Evolutionary conservation across 768 basidiomycete species (phyloP), one percentile per base, ranked within the genome.

Genomic region (Dictyophora rubrovolvata): DNA sequence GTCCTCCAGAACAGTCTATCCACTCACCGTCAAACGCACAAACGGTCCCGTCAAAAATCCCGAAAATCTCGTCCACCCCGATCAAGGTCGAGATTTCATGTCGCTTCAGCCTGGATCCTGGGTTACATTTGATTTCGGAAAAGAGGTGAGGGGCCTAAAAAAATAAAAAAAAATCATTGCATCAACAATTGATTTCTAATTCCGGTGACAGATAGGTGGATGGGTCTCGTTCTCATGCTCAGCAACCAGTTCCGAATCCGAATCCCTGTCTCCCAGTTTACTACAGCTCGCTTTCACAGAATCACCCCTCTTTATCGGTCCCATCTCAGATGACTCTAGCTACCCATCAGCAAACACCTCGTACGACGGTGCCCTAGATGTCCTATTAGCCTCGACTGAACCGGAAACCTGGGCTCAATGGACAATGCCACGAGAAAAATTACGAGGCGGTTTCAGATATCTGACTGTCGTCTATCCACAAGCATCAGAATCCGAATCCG

Each of bases 151-250:
- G n/a, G n/a, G 28, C 7, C 7, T 28, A 28, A 28, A 28, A 28
- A 28, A 28, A 28, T n/a, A n/a, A n/a, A n/a, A n/a, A n/a, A n/a
- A n/a, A n/a, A n/a, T n/a, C n/a, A n/a, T n/a, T n/a, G n/a, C n/a
- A n/a, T n/a, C n/a, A n/a, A n/a, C n/a, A n/a, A n/a, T n/a, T n/a
- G n/a, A n/a, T n/a, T n/a, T n/a, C n/a, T n/a, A n/a, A n/a, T n/a
- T n/a, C n/a, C n/a, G n/a, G n/a, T n/a, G n/a, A n/a, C 61, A 82
- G 80, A 76, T 81, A 50, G 81, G 80, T 1, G 81, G 80, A 0
- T 69, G 80, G 28, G 75, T 82, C 14, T 79, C 79, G 0, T 54
- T 82, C 51, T 77, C 71, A 61, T 72, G 82, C 48, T 67, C 72
- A 55, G 61, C 67, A 11, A n/a, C n/a, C n/a, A n/a, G n/a, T n/a